Conservation (phyloP, 345 rosid genomes). For the Eucalyptus marginata region DNA sequence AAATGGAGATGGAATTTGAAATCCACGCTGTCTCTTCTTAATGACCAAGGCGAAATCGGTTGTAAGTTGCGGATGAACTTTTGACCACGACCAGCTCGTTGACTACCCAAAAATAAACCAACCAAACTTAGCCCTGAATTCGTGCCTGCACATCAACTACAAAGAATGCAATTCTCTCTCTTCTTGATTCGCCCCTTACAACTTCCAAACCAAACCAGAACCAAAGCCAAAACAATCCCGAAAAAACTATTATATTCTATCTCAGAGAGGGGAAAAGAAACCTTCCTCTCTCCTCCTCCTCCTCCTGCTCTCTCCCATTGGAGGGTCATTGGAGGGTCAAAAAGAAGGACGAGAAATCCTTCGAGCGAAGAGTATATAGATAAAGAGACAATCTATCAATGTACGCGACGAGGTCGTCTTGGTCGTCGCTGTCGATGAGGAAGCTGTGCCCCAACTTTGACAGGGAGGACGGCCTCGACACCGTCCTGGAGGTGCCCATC, state of each 20-base stretch:
- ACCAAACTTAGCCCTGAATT: constrained; percentile 8
- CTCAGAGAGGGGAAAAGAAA: not conserved
- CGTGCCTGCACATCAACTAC: constrained; percentile 61
- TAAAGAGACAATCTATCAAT: not conserved
- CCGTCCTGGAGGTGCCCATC: constrained; percentile 69
- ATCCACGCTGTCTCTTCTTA: not conserved
- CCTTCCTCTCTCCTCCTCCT: not conserved
- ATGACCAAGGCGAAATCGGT: not conserved
- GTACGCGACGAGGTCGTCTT: not conserved
- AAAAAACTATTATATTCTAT: not conserved
- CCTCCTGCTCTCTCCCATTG: not conserved
- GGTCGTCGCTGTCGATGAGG: constrained; percentile 15
- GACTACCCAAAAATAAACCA: not conserved
- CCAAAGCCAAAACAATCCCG: not conserved
- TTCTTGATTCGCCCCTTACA: not conserved
- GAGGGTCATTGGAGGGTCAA: too few species aligned
- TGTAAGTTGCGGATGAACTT: not conserved
- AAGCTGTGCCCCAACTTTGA: constrained; percentile 58
- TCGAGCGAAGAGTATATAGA: not conserved
- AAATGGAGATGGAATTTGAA: not conserved
- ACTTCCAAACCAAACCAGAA: not conserved
- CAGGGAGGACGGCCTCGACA: constrained; percentile 43
- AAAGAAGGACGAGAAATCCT: not conserved
- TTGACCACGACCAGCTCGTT: not conserved
- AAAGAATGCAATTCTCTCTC: not conserved